Evolutionary conservation across 495 filamentous ascomycete genomes (phyloP).

Genomic region (Bryoglossum gracile): DNA sequence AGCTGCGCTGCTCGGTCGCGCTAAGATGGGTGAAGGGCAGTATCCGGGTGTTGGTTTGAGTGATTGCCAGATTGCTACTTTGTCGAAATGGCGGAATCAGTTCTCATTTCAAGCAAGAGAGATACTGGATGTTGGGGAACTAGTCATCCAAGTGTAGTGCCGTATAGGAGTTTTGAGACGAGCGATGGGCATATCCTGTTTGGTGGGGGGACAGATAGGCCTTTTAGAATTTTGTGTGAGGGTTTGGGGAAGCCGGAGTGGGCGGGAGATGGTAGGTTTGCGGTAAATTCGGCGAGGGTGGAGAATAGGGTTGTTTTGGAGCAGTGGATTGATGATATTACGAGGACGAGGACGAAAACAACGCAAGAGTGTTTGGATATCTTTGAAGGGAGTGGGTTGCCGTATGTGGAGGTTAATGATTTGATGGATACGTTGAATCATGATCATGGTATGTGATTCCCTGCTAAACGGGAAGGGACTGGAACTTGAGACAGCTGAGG

Average conservation of each 20-base stretch:
- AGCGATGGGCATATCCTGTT: slow-evolving; percentile 84
- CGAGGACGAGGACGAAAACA: slow-evolving; percentile 64
- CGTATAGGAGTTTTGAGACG: slow-evolving; percentile 86
- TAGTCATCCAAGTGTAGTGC: slow-evolving; percentile 93
- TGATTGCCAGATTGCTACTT: slow-evolving; percentile 88
- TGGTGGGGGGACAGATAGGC: slow-evolving; percentile 85
- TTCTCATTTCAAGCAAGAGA: slow-evolving; percentile 74
- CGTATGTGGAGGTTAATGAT: slow-evolving; percentile 92
- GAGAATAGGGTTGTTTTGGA: slow-evolving; percentile 70
- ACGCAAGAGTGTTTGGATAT: slow-evolving; percentile 85
- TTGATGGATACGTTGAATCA: slow-evolving; percentile 78
- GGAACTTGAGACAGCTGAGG: too few species aligned
- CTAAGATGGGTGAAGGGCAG: slow-evolving; percentile 66
- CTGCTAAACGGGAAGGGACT: too few species aligned
- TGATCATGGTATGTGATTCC: slow-evolving; percentile 45
- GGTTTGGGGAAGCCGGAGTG: slow-evolving; percentile 73
- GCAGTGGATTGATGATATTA: slow-evolving; percentile 65
- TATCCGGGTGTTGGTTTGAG: slow-evolving; percentile 86
- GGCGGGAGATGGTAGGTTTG: slow-evolving; percentile 68
- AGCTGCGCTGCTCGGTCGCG: slow-evolving; percentile 75
- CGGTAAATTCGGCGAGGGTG: slow-evolving; percentile 76
- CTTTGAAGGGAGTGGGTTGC: slow-evolving; percentile 85
- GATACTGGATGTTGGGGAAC: slow-evolving; percentile 92
- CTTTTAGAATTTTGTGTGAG: slow-evolving; percentile 81
- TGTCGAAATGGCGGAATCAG: slow-evolving; percentile 89